Evolutionary conservation across 2,329 filamentous ascomycete species (phyloP), one percentile per base, ranked within the genome.

Genomic region (Xylaria sp.): DNA sequence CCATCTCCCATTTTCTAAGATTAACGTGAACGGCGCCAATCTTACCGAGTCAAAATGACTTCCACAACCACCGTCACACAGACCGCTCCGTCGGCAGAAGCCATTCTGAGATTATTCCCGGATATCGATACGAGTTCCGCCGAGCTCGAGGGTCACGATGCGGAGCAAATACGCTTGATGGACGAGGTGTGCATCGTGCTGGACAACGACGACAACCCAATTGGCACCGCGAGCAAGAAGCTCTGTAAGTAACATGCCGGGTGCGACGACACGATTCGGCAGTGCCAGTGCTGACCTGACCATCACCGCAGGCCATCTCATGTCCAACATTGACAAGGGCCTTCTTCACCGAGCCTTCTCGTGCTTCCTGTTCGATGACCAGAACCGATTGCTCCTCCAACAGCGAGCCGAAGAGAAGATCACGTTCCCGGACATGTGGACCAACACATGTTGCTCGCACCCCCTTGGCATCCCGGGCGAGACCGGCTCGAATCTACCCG

Each of bases 361-460:
- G 67, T 93, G 97, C 74, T 99, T 99, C 85, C 90, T 99, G 74
- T 99, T 99, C 86, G 93, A 98, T 83, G 91, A 93, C 70, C 88
- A 96, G 79, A 97, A 97, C 81, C 92, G 94, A 76, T 86, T 98
- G 69, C 91, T 99, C 53, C 89, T 99, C 60, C 96, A 99, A 83
- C 96, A 98, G 85, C 92, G 96, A 74, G 96, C 96, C 33, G 85
- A 90, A 48, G 95, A 98, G 84, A 99, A 99, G 86, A 99, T 99
- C 79, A 99, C 96, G 6, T 99, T 99, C 83, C 95, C 96, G 58
- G 93, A 97, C 80, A 94, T 97, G 91, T 99, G 96, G 96, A 99
- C 96, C 72, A 99, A 99, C 83, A 99, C 96, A 38, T 99, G 96
- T 87, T 99, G 96, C 86, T 99, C 96, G 46, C 96, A 99, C 82